Evolutionary conservation across 2,329 filamentous ascomycete genomes (phyloP).

Genomic region (Ilyonectria destructans): DNA sequence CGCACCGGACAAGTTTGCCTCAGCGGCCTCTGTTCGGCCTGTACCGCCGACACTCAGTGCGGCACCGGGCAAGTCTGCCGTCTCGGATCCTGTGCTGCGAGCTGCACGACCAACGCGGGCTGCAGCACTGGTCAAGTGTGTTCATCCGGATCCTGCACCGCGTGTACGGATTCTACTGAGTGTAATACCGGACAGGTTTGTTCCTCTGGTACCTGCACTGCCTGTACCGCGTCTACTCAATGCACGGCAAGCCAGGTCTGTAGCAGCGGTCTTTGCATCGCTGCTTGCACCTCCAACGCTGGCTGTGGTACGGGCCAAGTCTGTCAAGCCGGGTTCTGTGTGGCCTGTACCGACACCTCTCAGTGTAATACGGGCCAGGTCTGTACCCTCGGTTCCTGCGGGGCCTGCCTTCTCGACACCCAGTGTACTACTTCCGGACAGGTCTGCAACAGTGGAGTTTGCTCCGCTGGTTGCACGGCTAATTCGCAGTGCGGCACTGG

Average conservation of each 20-base stretch:
- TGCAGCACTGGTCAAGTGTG: slow-evolving; percentile 33
- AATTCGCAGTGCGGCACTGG: slow-evolving; percentile 19
- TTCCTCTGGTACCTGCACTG: slow-evolving; percentile 5
- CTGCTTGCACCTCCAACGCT: slow-evolving; percentile 9
- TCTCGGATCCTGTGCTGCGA: slow-evolving; percentile 20
- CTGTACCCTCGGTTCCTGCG: slow-evolving; percentile 11
- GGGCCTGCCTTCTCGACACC: background rate
- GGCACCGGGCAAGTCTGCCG: slow-evolving; percentile 19
- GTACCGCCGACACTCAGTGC: slow-evolving; percentile 18
- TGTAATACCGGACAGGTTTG: slow-evolving; percentile 27
- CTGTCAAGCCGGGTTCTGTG: slow-evolving; percentile 20
- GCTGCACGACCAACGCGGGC: slow-evolving; percentile 11
- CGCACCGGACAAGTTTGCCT: slow-evolving; percentile 14
- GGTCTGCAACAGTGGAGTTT: slow-evolving; percentile 23
- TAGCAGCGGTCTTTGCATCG: slow-evolving; percentile 19
- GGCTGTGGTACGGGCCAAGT: slow-evolving; percentile 28
- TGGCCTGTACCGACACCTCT: slow-evolving; percentile 13
- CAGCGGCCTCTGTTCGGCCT: slow-evolving; percentile 6
- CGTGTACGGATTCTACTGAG: slow-evolving; percentile 7
- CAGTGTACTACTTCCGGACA: slow-evolving; percentile 5
- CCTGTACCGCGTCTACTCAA: slow-evolving; percentile 15
- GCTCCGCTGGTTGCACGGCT: slow-evolving; percentile 19
- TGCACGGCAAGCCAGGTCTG: slow-evolving; percentile 29
- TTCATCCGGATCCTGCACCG: background rate
- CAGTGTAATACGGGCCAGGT: slow-evolving; percentile 27